Evolutionary conservation across 1,284 basidiomycete species (phyloP), one percentile per base, ranked within the genome.

Genomic region (Mycosarcoma mackinlayi): DNA sequence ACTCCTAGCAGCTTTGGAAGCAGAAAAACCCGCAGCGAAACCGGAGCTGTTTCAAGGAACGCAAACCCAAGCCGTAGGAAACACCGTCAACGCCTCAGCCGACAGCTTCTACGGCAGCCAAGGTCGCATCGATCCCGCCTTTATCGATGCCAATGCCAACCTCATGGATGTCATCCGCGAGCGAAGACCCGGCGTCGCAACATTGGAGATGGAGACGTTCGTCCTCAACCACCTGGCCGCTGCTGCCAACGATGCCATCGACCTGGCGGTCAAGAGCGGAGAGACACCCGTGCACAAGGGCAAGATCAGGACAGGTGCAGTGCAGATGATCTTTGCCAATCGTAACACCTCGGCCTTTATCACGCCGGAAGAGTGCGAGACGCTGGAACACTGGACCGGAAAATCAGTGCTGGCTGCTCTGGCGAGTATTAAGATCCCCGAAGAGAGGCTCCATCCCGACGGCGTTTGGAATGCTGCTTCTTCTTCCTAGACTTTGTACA

Each of bases 291-390:
- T 73, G 39, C 76, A 76, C n/a, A 53, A 56, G 60, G 75, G 82
- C 62, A 68, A 85, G 50, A 92, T 93, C 77, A 86, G 87, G 64
- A 91, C 89, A 3, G 90, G 91, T 7, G 90, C 90, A 14, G 88
- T 88, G 16, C 92, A 93, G 65, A 91, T 93, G 88, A 88, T 92
- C 19, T 93, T 92, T 76, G 92, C 91, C n/a, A 87, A 89, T 45
- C 87, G 92, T 39, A 86, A 85, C 34, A 90, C 89, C n/a, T 86
- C 86, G 63, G 90, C 87, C 51, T 92, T 93, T 77, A 92, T 93
- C 73, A 88, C 88, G 4, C 91, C 91, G 6, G 85, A 87, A 34
- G 84, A 88, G 59, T 91, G 92, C 33, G 83, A 84, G 16, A 84
- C 85, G 49, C 79, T 90, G n/a, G 91, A 93, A 79, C 83, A 84